Base-by-base conservation (phyloP, 768 basidiomycete genomes). In the Tulasnella sp. region DNA sequence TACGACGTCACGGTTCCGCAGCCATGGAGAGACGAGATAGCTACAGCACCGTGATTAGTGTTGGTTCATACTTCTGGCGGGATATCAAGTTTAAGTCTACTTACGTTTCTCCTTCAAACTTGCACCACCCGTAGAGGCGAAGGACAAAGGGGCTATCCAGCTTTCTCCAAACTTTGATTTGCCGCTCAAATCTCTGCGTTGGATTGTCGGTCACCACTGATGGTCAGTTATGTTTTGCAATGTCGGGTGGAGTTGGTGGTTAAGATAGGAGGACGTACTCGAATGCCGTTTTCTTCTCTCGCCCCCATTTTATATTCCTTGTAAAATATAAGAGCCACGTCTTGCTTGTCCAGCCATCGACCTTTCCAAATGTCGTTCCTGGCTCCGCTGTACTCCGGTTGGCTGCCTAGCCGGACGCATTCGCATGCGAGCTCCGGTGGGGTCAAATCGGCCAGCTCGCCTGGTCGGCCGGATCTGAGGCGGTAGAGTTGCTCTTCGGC, bases 331-430 rank as follows among this genome's bases (percentile, higher is more conserved):
- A 79, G 36, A 9, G 71, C 78, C 24, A 79, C 78, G 12, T 48
- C 31, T 24, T 44, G 27, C 71, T 79, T 74, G 21, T 58, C 78
- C 14, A 79, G 27, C 71, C 72, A 79, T 31, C 42, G 27, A 42
- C 78, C 78, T 36, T 79, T 79, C 71, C 72, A 79, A n/a, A 72
- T 38, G 14, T 79, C 78, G 71, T 79, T 74, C 24, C 31, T 31
- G 2, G 76, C 6, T 3, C 76, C 76, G 39, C 48, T 38, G 21
- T 38, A 56, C 39, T 40, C 72, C 1, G 72, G 34, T 14, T 39
- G 39, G 12, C n/a, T 68, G 31, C 62, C 62, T 1, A 74, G 72
- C 72, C 44, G 27, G 44, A 74, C n/a, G 72, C 72, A 74, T 27
- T 74, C 72, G 39, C 72, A 39, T 6, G 38, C 72, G 44, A 74